Conservation (phyloP, 352 stramenopile genomes). For the Globisporangium sylvaticum region DNA sequence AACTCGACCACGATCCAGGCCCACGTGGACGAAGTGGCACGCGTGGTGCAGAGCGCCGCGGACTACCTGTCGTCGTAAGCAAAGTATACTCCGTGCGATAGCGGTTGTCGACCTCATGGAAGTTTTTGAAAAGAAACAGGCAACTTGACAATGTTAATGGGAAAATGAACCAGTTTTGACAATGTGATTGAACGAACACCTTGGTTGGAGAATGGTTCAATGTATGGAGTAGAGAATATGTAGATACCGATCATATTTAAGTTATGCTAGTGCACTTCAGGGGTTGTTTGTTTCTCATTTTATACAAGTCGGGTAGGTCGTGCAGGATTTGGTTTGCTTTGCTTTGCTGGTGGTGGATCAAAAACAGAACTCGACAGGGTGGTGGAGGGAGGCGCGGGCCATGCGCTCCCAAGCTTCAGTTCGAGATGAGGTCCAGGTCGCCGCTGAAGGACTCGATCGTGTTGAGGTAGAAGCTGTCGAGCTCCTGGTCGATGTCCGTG, state of each 20-base stretch:
- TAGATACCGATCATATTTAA: constrained; percentile 3
- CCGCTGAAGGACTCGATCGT: constrained; percentile 59
- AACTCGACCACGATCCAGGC: constrained; percentile 27
- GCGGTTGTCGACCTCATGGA: no score
- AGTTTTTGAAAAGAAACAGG: no score
- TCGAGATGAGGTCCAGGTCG: constrained; percentile 60
- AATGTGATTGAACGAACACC: background rate
- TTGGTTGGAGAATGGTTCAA: background rate
- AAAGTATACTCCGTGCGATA: background rate
- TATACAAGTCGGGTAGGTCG: background rate
- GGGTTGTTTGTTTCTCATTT: background rate
- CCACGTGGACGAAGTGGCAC: constrained; percentile 44
- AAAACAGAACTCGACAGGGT: background rate
- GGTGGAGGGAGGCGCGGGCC: background rate
- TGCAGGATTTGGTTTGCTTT: background rate
- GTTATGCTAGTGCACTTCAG: constrained; percentile 1
- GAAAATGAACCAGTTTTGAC: background rate
- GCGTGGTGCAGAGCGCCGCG: background rate
- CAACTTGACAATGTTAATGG: background rate
- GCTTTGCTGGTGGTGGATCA: background rate
- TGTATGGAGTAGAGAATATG: background rate
- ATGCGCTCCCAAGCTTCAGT: constrained; percentile 18
- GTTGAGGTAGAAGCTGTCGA: constrained; percentile 79
- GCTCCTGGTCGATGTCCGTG: constrained; percentile 77
- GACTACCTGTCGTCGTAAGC: constrained; percentile 1